A percentile compares a stretch with the other conserved stretches of the same genome.
phyloP scores from a whole-genome alignment of 352 stramenopile species.

The Globisporangium takayamanum region DNA sequence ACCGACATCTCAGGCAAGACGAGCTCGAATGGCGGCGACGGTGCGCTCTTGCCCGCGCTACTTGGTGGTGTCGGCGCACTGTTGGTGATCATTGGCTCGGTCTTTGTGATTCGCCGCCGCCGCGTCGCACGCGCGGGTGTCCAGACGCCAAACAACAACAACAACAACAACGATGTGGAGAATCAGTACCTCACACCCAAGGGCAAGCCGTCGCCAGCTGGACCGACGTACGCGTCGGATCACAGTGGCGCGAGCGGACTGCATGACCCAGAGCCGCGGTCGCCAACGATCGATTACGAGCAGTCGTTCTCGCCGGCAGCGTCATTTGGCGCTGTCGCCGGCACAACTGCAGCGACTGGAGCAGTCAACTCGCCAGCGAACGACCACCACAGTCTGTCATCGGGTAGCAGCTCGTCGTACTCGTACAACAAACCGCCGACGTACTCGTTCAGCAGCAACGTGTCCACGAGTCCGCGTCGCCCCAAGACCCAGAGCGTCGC shows the following conservation, averaged over 20 bases:
- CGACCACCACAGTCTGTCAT: constrained; percentile 11
- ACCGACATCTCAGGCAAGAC: constrained; percentile 21
- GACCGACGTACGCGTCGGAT: constrained; percentile 30
- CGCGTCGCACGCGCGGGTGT: constrained; percentile 25
- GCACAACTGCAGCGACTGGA: neutral
- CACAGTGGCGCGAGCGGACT: constrained; percentile 17
- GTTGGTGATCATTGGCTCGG: constrained; percentile 56
- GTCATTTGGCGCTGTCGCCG: neutral
- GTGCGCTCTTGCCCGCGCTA: constrained; percentile 31
- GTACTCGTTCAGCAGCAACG: constrained; percentile 18
- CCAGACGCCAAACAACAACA: constrained; percentile 27
- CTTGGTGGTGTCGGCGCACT: constrained; percentile 35
- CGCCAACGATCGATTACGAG: constrained; percentile 45
- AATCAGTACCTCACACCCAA: constrained; percentile 56
- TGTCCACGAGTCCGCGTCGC: constrained; percentile 15
- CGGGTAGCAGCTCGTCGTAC: neutral
- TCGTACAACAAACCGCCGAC: constrained; percentile 12
- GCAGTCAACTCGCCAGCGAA: neutral
- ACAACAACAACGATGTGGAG: constrained; percentile 48
- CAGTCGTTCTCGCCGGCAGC: constrained; percentile 44
- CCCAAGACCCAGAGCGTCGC: constrained; percentile 6
- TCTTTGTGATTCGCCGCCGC: constrained; percentile 63
- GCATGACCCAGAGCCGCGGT: constrained; percentile 19
- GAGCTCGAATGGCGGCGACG: constrained; percentile 14
- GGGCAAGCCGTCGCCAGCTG: constrained; percentile 29